Conservation (phyloP, 768 basidiomycete genomes). For the Cystobasidium tubakii region DNA sequence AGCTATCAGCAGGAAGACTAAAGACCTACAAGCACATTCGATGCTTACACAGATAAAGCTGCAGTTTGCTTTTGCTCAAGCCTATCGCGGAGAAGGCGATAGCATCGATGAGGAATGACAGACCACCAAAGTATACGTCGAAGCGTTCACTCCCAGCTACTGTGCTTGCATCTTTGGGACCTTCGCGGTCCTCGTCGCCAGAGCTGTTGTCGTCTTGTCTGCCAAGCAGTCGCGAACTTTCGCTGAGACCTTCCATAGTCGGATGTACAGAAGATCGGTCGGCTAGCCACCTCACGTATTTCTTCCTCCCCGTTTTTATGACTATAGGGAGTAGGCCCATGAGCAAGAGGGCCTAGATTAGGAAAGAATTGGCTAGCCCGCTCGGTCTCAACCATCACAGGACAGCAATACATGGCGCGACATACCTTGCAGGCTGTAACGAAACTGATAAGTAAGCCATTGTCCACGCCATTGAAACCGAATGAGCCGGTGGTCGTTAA, state of each 20-base stretch:
- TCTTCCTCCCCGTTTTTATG: conserved; percentile 5
- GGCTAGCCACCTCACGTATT: conserved; percentile 17
- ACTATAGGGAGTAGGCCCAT: conserved; percentile 30
- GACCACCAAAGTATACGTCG: conserved; percentile 22
- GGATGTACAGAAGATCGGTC: background rate
- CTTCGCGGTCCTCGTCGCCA: background rate
- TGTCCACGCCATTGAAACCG: conserved; percentile 24
- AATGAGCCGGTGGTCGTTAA: conserved; percentile 32
- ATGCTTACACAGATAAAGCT: background rate
- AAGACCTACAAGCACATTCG: conserved; percentile 1
- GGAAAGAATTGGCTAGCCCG: background rate
- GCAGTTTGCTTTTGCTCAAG: background rate
- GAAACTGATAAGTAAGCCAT: conserved; percentile 24
- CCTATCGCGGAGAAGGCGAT: conserved; percentile 13
- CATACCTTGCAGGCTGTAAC: conserved; percentile 24
- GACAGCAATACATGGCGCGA: too few species aligned
- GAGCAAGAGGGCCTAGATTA: conserved; percentile 13
- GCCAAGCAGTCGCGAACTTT: conserved; percentile 19
- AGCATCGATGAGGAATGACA: conserved; percentile 20
- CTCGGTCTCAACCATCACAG: too few species aligned
- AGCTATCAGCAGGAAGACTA: background rate
- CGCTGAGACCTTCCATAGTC: conserved; percentile 14
- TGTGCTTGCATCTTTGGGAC: background rate
- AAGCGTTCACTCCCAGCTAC: conserved; percentile 5
- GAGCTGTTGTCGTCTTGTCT: background rate